A percentile compares a stretch with the other conserved stretches of the same genome.
Conservation (phyloP, 2,329 filamentous ascomycete genomes). For the Colletotrichum gigasporum region DNA sequence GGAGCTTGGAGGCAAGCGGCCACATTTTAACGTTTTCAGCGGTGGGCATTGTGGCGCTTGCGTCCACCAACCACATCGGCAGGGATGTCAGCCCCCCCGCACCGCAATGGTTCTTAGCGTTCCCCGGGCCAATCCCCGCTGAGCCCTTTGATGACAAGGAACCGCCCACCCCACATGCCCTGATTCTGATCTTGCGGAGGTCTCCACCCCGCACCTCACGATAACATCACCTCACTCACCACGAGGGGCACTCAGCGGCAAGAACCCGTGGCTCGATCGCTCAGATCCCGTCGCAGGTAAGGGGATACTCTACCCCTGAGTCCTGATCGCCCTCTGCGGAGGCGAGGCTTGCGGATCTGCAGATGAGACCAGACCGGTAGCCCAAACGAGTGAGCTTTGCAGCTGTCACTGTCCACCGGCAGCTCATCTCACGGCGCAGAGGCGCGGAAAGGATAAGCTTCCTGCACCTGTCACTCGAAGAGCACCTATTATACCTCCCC, state of each 20-base stretch:
- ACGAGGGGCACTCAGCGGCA: background rate
- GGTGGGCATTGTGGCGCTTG: too few relatives aligned
- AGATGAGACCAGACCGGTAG: background rate
- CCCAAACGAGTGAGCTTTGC: slow-evolving; percentile 5
- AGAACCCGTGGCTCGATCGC: too few relatives aligned
- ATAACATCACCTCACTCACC: slow-evolving; percentile 7
- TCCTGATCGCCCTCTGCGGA: background rate
- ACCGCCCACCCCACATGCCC: background rate
- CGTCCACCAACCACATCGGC: too few relatives aligned
- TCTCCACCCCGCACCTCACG: slow-evolving; percentile 19
- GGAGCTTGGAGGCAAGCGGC: too few relatives aligned
- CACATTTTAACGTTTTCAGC: too few relatives aligned
- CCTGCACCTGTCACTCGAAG: too few relatives aligned
- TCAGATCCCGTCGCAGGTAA: too few relatives aligned
- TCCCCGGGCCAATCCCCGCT: slow-evolving; percentile 1
- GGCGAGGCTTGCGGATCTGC: too few relatives aligned
- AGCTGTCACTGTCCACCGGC: too few relatives aligned
- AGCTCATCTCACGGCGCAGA: background rate
- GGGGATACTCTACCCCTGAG: too few relatives aligned
- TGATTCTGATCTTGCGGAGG: slow-evolving; percentile 10
- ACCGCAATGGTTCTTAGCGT: too few relatives aligned
- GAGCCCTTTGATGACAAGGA: background rate
- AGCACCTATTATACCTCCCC: background rate
- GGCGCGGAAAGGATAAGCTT: slow-evolving; percentile 2
- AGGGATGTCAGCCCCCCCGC: slow-evolving; percentile 1